Evolutionary conservation across 1,284 basidiomycete genomes (phyloP).

Genomic region (Somion occarium): DNA sequence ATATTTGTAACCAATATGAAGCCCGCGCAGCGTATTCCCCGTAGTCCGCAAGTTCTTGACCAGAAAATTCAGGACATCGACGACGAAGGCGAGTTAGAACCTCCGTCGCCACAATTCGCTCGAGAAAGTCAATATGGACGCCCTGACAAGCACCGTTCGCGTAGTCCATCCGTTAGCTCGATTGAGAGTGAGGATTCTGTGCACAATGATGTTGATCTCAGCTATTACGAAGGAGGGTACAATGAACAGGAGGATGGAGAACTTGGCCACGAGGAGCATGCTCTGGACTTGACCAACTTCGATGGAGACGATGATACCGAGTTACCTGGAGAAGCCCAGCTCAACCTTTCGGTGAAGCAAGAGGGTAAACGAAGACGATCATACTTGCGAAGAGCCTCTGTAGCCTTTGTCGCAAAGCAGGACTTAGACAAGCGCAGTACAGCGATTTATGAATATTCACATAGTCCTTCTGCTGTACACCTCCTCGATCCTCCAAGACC

Average conservation of each 20-base stretch:
- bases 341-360: constrained; percentile 59
- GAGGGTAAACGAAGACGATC: constrained; percentile 69
- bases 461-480: constrained; percentile 1
- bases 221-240: constrained; percentile 39
- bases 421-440: constrained; percentile 14
- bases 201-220: constrained; percentile 33
- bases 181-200: constrained; percentile 30
- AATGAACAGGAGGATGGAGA: constrained; percentile 31
- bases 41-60: constrained; percentile 5
- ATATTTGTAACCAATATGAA: constrained; percentile 73
- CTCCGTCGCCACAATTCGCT: constrained; percentile 40
- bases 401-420: constrained; percentile 18
- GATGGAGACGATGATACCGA: constrained; percentile 73
- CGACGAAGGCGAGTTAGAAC: constrained; percentile 29
- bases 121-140: constrained; percentile 14
- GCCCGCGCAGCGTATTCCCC: constrained; percentile 16
- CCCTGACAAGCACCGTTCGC: constrained; percentile 5
- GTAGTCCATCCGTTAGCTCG: constrained; percentile 15
- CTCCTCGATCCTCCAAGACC: constrained; percentile 1
- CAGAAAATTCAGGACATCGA: constrained; percentile 6
- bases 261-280: constrained; percentile 45
- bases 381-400: constrained; percentile 37
- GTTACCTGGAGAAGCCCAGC: constrained; percentile 55
- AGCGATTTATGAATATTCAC: constrained; percentile 5
- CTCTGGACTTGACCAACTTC: constrained; percentile 76